phyloP scores from a whole-genome alignment of 441 rosid genomes.

The Erodium texanum region DNA sequence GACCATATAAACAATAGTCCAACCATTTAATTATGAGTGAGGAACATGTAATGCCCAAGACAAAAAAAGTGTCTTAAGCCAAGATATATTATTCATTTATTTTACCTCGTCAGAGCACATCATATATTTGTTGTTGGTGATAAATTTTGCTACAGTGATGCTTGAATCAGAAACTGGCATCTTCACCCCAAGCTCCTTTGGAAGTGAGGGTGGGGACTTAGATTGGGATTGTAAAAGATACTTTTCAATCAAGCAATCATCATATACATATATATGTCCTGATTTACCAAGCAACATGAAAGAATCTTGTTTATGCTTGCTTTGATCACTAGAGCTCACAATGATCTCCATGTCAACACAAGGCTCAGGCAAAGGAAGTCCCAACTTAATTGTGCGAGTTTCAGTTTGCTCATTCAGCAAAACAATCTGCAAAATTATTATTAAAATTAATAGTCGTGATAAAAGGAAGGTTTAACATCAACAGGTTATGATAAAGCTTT shows the following conservation, averaged over 20 bases:
- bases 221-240: conserved; percentile 74
- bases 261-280: conserved; percentile 62
- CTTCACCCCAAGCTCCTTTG: conserved; percentile 57
- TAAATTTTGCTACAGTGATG: conserved; percentile 51
- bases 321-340: conserved; percentile 44
- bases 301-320: conserved; percentile 47
- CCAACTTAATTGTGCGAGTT: conserved; percentile 70
- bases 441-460: background rate
- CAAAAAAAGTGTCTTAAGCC: background rate
- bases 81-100: background rate
- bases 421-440: conserved; percentile 41
- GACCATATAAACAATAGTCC: conserved; percentile 9
- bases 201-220: conserved; percentile 63
- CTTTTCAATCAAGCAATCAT: conserved; percentile 69
- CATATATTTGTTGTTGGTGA: conserved; percentile 41
- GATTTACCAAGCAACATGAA: conserved; percentile 73
- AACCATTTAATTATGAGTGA: background rate
- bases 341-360: conserved; percentile 67
- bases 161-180: conserved; percentile 59
- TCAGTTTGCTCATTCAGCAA: conserved; percentile 70
- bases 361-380: conserved; percentile 69
- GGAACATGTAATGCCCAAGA: background rate
- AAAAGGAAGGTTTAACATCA: background rate
- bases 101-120: conserved; percentile 52
- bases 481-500: background rate